Evolutionary conservation across 192 early-diverging fungal genomes (phyloP), one percentile per base, ranked within the genome.

Genomic region (Coemansia sp.): DNA sequence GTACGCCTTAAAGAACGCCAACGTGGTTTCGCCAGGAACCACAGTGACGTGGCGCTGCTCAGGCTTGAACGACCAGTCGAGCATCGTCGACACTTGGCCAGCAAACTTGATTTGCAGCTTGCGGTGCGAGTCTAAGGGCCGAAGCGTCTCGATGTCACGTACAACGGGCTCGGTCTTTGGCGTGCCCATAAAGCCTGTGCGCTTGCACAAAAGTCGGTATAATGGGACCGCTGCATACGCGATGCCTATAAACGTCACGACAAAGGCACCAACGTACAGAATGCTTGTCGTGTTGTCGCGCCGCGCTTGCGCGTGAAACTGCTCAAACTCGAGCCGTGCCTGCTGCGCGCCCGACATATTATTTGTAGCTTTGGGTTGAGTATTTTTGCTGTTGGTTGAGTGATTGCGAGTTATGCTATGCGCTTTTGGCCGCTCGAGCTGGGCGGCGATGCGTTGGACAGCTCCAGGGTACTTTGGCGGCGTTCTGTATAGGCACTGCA

Each of bases 1-100:
- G 67, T 91, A 87, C 25, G 97, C 97, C 32, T 88, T 92, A 82
- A 94, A 99, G 67, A 99, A 99, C 5, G 97, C 93, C 59, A 99
- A 69, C 6, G 95, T 93, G 0, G 97, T 98, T 67, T 99, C 97
- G 0, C 97, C 97, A 9, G 97, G 97, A 7, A 94, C 82, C n/a
- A 99, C 91, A 8, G 72, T 79, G 29, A 99, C 88, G 59, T 93
- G 88, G 12, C 88, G 82, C 38, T 93, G 92, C 71, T 96, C 88
- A 1, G 97, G 97, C 32, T 84, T 83, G 67, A 99, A 97, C 22
- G 85, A 84, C 97, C 97, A 99, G 35, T 91, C 83, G 66, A 97
- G 84, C 22, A 85, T 50, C 9, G 91, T 90, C 2, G 92, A 91
- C 3, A 86, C 88, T 59, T 91, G 87, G 21, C 88, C 85, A 11